A percentile compares a stretch with the other conserved stretches of the same genome.
These are phyloP conservation scores for Tuber umbilicatum DNA, from an alignment of 495 filamentous ascomycete species.

Conservation along the genomic window DNA sequence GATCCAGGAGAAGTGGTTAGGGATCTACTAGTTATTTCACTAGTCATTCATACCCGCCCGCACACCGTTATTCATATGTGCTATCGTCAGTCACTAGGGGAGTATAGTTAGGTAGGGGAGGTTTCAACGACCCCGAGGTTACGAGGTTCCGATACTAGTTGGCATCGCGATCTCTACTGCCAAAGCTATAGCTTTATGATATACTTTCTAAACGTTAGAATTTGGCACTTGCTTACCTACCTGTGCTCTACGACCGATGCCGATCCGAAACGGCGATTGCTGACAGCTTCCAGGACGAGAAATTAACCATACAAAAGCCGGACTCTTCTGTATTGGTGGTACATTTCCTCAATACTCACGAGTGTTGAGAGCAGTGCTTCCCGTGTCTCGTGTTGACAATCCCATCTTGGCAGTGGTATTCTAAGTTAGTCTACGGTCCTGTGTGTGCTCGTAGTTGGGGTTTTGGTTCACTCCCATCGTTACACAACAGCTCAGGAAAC, in stretches of 20 bases:
- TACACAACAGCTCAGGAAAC: not conserved
- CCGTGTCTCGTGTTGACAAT: not conserved
- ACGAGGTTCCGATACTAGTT: not conserved
- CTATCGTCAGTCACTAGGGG: not conserved
- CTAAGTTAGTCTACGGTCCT: not conserved
- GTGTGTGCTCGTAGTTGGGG: not conserved
- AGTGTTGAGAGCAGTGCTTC: not conserved
- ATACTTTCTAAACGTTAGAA: not conserved
- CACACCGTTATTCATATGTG: not conserved
- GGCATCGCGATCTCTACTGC: not conserved
- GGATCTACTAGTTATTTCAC: not conserved
- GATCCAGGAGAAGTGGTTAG: not conserved
- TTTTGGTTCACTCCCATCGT: not conserved
- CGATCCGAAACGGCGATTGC: not conserved
- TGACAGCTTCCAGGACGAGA: not conserved
- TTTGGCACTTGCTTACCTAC: not conserved
- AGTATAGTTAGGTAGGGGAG: not conserved
- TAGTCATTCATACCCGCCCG: not conserved
- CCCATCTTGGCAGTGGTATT: not conserved
- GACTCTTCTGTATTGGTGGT: not conserved
- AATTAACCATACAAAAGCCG: not conserved
- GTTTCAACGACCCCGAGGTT: not conserved
- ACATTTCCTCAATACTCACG: not conserved
- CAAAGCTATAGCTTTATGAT: not conserved
- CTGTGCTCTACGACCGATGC: not conserved